Evolutionary conservation across 2,329 filamentous ascomycete genomes (phyloP), one percentile per base, ranked within the genome.

Genomic region (Zarea fungicola): DNA sequence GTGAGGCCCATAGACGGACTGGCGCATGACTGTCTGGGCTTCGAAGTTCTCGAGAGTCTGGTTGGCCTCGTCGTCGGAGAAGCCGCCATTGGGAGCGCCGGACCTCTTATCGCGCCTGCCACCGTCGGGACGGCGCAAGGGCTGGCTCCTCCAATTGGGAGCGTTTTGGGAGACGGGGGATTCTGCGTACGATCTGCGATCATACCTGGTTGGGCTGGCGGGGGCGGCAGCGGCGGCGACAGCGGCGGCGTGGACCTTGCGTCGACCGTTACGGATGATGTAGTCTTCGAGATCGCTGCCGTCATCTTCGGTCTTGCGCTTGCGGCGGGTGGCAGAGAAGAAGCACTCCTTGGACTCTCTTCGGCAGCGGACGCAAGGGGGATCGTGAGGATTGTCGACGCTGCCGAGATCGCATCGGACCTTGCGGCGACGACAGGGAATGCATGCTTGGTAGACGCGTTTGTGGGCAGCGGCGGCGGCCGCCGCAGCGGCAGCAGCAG

Each of bases 321-420:
- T 97, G 63, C 93, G 84, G 43, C 93, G 80, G 26, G 91, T 97
- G 18, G 90, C 89, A 54, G 90, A 95, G 74, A 99, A 99, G 77
- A 86, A 95, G 74, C 93, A 99, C 61, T 96, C 86, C 67, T 97
- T 97, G 72, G 85, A 89, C 74, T 99, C 93, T 57, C 93, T 84
- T 46, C 90, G 85, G 66, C 93, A 99, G 62, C 93, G 84, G 52
- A 92, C 87, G 67, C 93, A 99, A 3, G 93, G 93, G 48, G 92
- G 92, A 60, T 95, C 89, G 67, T 91, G 84, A 21, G 93, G 93
- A 60, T 93, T 92, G 70, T 97, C 93, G 63, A 97, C 92, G 60
- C 84, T 86, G 50, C 80, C 80, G 6, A 84, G 68, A 55, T 83
- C 79, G 65, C 78, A 83, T 51, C 80, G 74, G 22, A 84, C 78